Conservation (phyloP, 495 filamentous ascomycete species). For the Talaromyces adpressus region DNA sequence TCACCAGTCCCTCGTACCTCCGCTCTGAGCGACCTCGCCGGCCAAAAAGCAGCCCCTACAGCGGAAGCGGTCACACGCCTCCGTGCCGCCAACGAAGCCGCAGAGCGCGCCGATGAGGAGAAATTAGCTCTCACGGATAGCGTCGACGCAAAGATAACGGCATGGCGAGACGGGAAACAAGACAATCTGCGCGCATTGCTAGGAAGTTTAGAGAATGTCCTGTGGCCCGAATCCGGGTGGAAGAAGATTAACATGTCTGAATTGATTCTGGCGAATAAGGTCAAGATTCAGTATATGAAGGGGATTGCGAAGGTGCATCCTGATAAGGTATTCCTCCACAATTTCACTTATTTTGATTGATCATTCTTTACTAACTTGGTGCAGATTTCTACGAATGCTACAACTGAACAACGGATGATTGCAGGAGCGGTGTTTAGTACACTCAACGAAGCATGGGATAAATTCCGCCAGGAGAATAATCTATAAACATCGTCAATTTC, state of each 20-base stretch:
- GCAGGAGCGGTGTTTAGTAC: conserved; percentile 84
- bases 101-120: conserved; percentile 81
- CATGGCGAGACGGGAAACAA: conserved; percentile 83
- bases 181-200: conserved; percentile 87
- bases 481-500: conserved; percentile 18
- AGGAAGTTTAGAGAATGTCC: conserved; percentile 77
- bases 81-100: conserved; percentile 72
- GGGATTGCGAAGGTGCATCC: conserved; percentile 97
- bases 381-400: conserved; percentile 78
- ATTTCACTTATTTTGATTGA: no score
- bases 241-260: conserved; percentile 94
- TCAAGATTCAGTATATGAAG: conserved; percentile 98
- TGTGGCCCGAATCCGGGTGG: conserved; percentile 92
- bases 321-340: conserved; percentile 70
- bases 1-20: conserved; percentile 20
- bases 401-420: conserved; percentile 92
- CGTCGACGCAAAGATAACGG: conserved; percentile 67
- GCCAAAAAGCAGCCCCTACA: conserved; percentile 20
- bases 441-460: conserved; percentile 97
- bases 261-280: conserved; percentile 79
- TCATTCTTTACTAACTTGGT: no score
- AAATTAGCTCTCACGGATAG: conserved; percentile 81
- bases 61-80: conserved; percentile 67
- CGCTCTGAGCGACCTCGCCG: conserved; percentile 11
- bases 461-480: conserved; percentile 86